Conservation (phyloP, 768 basidiomycete species). For the Psilocybe cubensis region DNA sequence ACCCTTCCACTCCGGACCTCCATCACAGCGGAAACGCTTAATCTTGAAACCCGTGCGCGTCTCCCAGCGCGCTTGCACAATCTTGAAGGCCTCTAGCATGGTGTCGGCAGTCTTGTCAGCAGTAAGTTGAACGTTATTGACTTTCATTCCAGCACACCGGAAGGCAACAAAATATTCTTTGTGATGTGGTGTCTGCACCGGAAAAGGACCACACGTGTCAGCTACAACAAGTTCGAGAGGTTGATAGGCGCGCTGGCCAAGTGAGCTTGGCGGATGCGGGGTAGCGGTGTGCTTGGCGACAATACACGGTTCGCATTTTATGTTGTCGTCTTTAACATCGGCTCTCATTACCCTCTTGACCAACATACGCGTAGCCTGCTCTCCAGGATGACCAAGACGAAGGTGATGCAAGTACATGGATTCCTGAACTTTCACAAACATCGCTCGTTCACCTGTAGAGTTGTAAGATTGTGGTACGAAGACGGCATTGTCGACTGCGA, state of each 20-base stretch:
- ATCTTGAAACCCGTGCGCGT: slow-evolving; percentile 4
- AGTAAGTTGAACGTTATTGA: slow-evolving; percentile 1
- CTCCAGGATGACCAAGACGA: slow-evolving; percentile 13
- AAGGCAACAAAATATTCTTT: not conserved
- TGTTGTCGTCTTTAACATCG: not conserved
- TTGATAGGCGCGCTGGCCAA: too few species aligned
- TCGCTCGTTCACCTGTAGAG: not conserved
- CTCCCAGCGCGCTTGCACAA: slow-evolving; percentile 15
- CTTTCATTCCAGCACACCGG: too few species aligned
- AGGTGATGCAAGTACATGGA: slow-evolving; percentile 14
- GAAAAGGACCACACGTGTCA: not conserved
- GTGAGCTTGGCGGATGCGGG: not conserved
- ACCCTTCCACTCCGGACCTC: too few species aligned
- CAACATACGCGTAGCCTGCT: too few species aligned
- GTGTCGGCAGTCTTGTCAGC: slow-evolving; percentile 10
- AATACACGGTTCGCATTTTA: slow-evolving; percentile 10
- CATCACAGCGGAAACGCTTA: not conserved
- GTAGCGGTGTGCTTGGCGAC: slow-evolving; percentile 5
- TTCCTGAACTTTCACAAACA: slow-evolving; percentile 4
- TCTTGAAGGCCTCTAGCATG: too few species aligned
- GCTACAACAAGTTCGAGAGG: too few species aligned
- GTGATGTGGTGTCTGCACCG: not conserved
- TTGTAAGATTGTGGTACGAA: too few species aligned
- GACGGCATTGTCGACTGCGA: too few species aligned
- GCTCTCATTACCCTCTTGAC: too few species aligned